Base-by-base conservation (phyloP, 228 moss, liverwort and hornwort species). In the Sphagnum magellanicum region DNA sequence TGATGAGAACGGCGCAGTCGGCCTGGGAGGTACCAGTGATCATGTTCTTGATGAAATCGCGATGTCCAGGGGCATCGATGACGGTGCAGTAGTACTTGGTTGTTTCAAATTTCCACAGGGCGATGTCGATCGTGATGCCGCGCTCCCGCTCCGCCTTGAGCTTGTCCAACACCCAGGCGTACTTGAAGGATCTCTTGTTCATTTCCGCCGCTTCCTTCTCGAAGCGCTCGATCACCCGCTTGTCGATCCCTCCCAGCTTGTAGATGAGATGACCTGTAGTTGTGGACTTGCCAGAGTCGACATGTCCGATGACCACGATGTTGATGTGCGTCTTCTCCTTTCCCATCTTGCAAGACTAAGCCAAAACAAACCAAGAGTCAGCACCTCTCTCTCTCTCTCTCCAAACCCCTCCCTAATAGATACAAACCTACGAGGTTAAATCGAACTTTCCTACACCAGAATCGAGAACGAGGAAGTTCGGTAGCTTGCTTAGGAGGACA, bases 111-210 rank as follows among this genome's bases (percentile, higher is more conserved):
- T 92, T 92, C 92, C 90, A 92, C 74, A 92, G 63, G 0, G 92
- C 90, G 8, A 92, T 90, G 64, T 92, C 92, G 61, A 92, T 92
- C n/a, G 90, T 90, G 60, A 92, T 92, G 76, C 92, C 92, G 7
- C 92, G 90, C 78, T 92, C 92, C 13, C 92, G 90, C 81, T 92
- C 90, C 0, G 88, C 92, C 84, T 92, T 92, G 53, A 93, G 64
- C 90, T 90, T 93, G 77, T 93, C 93, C 59, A 94, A 13, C 68
- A 94, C 91, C 91, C 93, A 94, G 48, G 91, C 93, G 72, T 93
- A 93, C 91, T 93, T 93, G 87, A 93, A 93, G 0, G 93, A 90
- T 0, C 93, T 79, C 89, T 91, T 94, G 89, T 91, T 94, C 91
- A 94, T 94, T 79, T 94, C 89, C 0, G 89, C 93, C 0, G 91